Base-by-base conservation (phyloP, 2,329 filamentous ascomycete species). In the Fusarium succisae region DNA sequence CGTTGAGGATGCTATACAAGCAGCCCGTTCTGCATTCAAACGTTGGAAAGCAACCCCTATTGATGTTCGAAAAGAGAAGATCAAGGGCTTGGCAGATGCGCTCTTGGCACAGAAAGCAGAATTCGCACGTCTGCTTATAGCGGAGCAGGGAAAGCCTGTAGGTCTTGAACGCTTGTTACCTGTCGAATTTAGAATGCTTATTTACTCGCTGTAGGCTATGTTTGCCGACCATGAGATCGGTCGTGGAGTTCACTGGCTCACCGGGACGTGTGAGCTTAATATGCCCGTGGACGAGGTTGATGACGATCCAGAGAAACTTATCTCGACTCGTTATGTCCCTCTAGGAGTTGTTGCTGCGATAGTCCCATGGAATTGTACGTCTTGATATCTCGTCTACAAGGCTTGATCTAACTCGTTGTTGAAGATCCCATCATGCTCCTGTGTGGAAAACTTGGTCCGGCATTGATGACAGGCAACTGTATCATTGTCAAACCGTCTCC, bases 401-500 rank as follows among this genome's bases (percentile, higher is more conserved):
- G 14, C 13, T 24, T 8, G 24, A 20, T 12, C 11, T 54, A 3
- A 53, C 28, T 22, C 17, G 5, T 10, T 8, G 10, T 24, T 61
- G 11, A 18, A 61, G 58, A 55, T 26, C 58, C 58, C 22, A 61
- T 61, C 20, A 61, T 61, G 58, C 58, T 61, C n/a, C 28, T 61
- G 5, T 61, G 58, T 22, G 44, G 51, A 39, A 66, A 66, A 8
- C 41, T 48, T 13, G 63, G 50, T 37, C 63, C 58, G 1, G 63
- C 63, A 12, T 47, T 92, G 5, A 70, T 91, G 38, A 87, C 89
- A 1, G 88, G 88, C 11, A 89, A 89, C 77, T 79, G 80, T 30
- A 79, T 90, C 56, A 88, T 90, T 63, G 78, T 89, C 70, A 90
- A 90, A 79, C 87, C 88, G 3, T 89, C 87, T 15, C 87, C 87